Conservation (phyloP, 768 basidiomycete species). For the Leccinum broughii region DNA sequence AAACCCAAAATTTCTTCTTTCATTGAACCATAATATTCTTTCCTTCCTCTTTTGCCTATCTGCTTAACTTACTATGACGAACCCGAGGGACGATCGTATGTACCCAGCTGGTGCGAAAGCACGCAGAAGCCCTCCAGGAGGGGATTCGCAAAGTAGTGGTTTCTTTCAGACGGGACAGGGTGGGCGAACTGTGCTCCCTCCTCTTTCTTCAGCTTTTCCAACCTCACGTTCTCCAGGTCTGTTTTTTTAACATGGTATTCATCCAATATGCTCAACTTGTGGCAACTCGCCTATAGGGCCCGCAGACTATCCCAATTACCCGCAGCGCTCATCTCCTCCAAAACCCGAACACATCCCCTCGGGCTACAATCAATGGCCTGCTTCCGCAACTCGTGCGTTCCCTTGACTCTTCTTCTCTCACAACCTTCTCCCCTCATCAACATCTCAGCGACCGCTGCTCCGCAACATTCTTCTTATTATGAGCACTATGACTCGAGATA, state of each 20-base stretch:
- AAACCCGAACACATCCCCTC: conserved; percentile 57
- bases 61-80: conserved; percentile 63
- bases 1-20: conserved; percentile 57
- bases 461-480: conserved; percentile 51
- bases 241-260: conserved; percentile 58
- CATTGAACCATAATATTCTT: conserved; percentile 43
- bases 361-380: conserved; percentile 48
- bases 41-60: conserved; percentile 58
- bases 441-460: conserved; percentile 39
- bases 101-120: conserved; percentile 62
- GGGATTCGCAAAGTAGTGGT: conserved; percentile 57
- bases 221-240: conserved; percentile 89
- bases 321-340: conserved; percentile 63
- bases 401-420: conserved; percentile 17
- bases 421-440: conserved; percentile 3
- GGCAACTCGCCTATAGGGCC: conserved; percentile 59
- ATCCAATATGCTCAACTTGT: conserved; percentile 58
- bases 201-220: conserved; percentile 83
- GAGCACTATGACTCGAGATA: conserved; percentile 58
- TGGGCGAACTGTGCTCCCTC: conserved; percentile 88
- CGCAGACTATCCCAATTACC: conserved; percentile 56
- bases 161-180: conserved; percentile 82
- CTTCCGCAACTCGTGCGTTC: conserved; percentile 34
- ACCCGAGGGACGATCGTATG: conserved; percentile 70
- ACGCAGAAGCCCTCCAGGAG: conserved; percentile 65